Evolutionary conservation across 2,329 filamentous ascomycete species (phyloP), one percentile per base, ranked within the genome.

Genomic region (Didymella lethalis): DNA sequence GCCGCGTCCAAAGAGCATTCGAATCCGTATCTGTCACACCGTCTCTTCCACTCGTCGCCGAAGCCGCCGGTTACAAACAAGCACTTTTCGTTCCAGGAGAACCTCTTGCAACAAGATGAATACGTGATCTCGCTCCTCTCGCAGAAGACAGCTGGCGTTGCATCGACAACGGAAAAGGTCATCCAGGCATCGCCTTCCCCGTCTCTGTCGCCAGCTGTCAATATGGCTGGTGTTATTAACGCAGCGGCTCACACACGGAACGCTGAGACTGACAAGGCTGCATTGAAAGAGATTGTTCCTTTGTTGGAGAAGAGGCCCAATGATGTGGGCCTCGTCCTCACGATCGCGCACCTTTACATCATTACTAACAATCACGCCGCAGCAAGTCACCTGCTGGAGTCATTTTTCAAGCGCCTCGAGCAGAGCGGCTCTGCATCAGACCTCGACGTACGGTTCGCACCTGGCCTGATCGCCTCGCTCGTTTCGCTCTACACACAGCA

Each of bases 291-390:
- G 34, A 85, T 96, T 26, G 78, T 91, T 3, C 85, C 86, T 1
- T 76, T 93, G 12, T 80, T 94, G 7, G 88, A 92, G 67, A 89
- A 87, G 71, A 84, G 91, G 29, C 91, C 93, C 0, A 86, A 86
- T 59, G 92, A 97, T 72, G 81, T 97, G 23, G 94, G 93, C 1
- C 82, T 97, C 3, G 80, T 91, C 25, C 81, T 97, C 38, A 93
- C 91, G 10, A 85, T 92, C 55, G 84, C 94, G 10, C 93, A 97
- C 75, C 84, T 97, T 44, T 93, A 96, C 72, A 82, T 95, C 16
- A 82, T 88, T 49, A 86, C 84, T 40, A 86, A 88, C 46, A 92
- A 94, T 72, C 83, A 86, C 28, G 88, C 85, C 29, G 88, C 90
- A 4, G 94, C 94, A 4, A 85, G 93, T 34, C 81, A 84, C n/a